These are phyloP conservation scores for Tritrichomonas musculus DNA, from an alignment of 208 protist species.

Conservation along the genomic window DNA sequence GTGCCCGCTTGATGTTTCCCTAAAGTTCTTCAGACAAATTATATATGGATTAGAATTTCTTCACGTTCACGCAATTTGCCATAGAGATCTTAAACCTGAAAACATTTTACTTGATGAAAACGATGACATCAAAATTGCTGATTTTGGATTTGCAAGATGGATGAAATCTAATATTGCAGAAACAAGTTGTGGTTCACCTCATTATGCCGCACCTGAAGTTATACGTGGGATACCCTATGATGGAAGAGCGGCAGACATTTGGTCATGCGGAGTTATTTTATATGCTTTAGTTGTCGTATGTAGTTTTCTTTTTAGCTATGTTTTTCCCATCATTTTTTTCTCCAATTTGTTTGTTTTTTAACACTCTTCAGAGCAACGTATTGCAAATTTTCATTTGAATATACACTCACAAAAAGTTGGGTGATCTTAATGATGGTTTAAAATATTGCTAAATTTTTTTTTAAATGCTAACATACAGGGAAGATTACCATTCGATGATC, in stretches of 20 bases:
- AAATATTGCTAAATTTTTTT: too few relatives aligned
- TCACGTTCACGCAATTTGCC: slow-evolving; percentile 88
- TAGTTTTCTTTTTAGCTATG: too few relatives aligned
- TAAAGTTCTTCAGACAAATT: slow-evolving; percentile 61
- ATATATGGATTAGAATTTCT: slow-evolving; percentile 85
- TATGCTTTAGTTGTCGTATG: slow-evolving; percentile 71
- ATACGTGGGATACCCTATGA: slow-evolving; percentile 58
- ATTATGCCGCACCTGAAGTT: slow-evolving; percentile 90
- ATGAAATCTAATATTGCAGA: slow-evolving; percentile 74
- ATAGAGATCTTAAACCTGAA: slow-evolving; percentile 73
- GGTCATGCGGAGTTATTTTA: slow-evolving; percentile 91
- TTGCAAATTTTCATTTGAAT: too few relatives aligned
- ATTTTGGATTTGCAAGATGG: slow-evolving; percentile 91
- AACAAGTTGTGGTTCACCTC: slow-evolving; percentile 69
- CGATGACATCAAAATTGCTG: slow-evolving; percentile 74
- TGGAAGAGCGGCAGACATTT: slow-evolving; percentile 70
- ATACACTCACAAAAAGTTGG: too few relatives aligned
- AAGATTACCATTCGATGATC: slow-evolving; percentile 20
- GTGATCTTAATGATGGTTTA: too few relatives aligned
- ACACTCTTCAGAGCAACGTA: too few relatives aligned
- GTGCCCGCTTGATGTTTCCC: not conserved
- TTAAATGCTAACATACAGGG: slow-evolving; percentile 17
- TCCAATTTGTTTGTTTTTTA: too few relatives aligned
- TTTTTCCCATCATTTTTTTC: too few relatives aligned
- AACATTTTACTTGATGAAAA: slow-evolving; percentile 81